phyloP scores from a whole-genome alignment of 2,329 filamentous ascomycete genomes.

The Stromatinia cepivora region DNA sequence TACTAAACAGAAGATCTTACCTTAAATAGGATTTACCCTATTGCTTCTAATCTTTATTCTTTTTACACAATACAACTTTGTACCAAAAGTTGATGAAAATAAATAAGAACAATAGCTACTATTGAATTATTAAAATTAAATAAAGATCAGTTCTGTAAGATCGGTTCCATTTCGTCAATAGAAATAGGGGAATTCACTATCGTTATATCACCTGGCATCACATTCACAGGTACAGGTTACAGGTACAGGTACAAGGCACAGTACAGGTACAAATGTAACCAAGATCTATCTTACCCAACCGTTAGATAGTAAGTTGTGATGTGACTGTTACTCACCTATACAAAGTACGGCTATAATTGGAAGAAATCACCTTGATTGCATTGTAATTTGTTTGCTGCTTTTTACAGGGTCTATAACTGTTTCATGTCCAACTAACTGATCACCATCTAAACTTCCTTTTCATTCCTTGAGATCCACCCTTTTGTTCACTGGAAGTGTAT shows the following conservation, averaged over 20 bases:
- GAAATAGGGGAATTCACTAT: slow-evolving; percentile 9
- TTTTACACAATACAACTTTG: no score
- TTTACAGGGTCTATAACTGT: background rate
- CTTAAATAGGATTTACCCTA: no score
- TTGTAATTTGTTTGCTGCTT: background rate
- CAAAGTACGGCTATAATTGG: background rate
- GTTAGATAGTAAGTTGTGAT: background rate
- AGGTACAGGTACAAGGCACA: no score
- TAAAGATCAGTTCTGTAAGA: no score
- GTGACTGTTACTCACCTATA: no score
- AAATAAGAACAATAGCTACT: background rate
- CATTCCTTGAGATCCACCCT: background rate
- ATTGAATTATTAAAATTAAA: no score
- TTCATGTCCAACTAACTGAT: background rate
- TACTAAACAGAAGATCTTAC: no score
- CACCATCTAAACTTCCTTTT: slow-evolving; percentile 4
- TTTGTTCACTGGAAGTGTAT: background rate
- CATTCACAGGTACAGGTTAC: background rate
- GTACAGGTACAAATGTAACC: background rate
- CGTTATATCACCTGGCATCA: background rate
- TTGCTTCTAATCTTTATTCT: no score
- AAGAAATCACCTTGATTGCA: background rate
- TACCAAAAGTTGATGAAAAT: no score
- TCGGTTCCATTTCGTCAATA: background rate
- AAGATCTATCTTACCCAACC: slow-evolving; percentile 2